Evolutionary conservation across 495 filamentous ascomycete genomes (phyloP).

Genomic region (Penicillium macrosclerotiorum): DNA sequence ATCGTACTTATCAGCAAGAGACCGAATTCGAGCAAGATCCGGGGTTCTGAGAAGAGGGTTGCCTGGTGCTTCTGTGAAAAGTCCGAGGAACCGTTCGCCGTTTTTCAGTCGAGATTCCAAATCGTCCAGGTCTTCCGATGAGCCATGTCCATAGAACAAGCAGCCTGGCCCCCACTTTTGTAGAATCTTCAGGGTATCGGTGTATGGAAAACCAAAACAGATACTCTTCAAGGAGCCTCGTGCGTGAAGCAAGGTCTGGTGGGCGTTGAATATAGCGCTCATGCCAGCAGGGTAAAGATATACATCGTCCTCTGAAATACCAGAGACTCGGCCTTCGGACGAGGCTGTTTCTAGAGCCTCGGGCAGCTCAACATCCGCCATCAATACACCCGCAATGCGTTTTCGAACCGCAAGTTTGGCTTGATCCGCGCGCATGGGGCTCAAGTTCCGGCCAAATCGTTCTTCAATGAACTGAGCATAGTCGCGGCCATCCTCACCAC

Average conservation of each 20-base stretch:
- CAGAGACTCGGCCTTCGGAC: constrained; percentile 53
- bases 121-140: constrained; percentile 79
- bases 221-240: constrained; percentile 41
- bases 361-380: constrained; percentile 65
- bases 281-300: constrained; percentile 88
- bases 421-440: constrained; percentile 67
- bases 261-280: constrained; percentile 89
- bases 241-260: constrained; percentile 64
- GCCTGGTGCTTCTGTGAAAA: constrained; percentile 94
- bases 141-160: constrained; percentile 85
- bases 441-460: constrained; percentile 89
- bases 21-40: constrained; percentile 74
- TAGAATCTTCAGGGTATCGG: constrained; percentile 92
- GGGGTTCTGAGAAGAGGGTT: constrained; percentile 88
- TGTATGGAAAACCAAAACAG: constrained; percentile 76
- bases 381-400: constrained; percentile 85
- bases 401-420: constrained; percentile 83
- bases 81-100: constrained; percentile 76
- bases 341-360: constrained; percentile 54
- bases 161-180: constrained; percentile 93
- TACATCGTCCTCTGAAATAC: constrained; percentile 83
- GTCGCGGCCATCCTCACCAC: constrained; percentile 57
- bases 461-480: constrained; percentile 85
- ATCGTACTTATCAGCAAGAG: constrained; percentile 76
- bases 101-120: constrained; percentile 66